Evolutionary conservation across 345 rosid species (phyloP).

Genomic region (Citrus cavaleriei): DNA sequence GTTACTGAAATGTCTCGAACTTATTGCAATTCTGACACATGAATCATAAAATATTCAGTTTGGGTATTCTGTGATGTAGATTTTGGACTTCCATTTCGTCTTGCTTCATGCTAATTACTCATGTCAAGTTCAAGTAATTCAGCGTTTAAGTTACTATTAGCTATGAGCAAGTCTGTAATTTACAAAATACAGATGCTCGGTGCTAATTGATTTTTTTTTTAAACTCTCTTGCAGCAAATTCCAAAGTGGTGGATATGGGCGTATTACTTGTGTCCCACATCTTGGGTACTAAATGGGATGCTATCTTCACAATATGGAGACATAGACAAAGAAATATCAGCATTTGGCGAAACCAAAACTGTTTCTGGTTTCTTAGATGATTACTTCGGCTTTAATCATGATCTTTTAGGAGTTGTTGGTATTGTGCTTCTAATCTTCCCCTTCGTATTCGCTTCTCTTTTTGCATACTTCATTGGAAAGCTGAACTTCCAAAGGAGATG

Average conservation of each 20-base stretch:
- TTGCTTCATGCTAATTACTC: no score
- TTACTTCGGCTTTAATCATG: constrained; percentile 25
- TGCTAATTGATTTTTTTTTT: background rate
- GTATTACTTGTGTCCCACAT: constrained; percentile 32
- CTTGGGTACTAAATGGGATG: constrained; percentile 35
- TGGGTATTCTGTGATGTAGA: no score
- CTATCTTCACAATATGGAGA: constrained; percentile 30
- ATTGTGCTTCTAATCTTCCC: constrained; percentile 22
- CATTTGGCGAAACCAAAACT: constrained; percentile 3
- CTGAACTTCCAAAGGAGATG: constrained; percentile 32
- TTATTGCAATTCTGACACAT: no score
- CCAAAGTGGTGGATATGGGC: constrained; percentile 42
- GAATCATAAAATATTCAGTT: no score
- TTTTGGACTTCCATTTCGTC: no score
- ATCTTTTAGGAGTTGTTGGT: constrained; percentile 24
- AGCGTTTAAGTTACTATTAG: no score
- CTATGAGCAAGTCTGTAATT: no score
- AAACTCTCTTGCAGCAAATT: constrained; percentile 13
- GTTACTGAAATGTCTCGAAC: no score
- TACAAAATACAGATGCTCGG: no score
- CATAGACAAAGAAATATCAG: background rate
- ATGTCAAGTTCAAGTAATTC: no score
- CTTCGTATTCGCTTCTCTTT: constrained; percentile 21
- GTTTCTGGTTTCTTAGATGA: constrained; percentile 19
- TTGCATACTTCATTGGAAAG: constrained; percentile 25